These are phyloP conservation scores for Mycogone perniciosa DNA, from an alignment of 2,329 filamentous ascomycete species.

Conservation along the genomic window DNA sequence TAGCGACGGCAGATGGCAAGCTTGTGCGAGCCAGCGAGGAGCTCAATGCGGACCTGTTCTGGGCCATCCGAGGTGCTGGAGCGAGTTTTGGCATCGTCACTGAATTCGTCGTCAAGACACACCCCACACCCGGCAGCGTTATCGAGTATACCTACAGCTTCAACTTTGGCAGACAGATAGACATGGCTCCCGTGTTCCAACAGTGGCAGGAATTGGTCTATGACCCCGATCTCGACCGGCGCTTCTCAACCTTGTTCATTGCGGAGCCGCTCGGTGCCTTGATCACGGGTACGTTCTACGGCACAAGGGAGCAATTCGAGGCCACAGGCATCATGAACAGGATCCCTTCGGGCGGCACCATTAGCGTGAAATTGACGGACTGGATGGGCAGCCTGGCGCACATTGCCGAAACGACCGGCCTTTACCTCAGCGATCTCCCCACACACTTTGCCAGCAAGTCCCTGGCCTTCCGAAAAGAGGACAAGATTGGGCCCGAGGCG, in stretches of 20 bases:
- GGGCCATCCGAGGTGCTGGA: conserved; percentile 49
- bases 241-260: conserved; percentile 52
- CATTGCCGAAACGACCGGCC: conserved; percentile 42
- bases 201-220: conserved; percentile 53
- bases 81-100: conserved; percentile 52
- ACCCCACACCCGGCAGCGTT: conserved; percentile 47
- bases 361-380: conserved; percentile 48
- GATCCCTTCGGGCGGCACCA: conserved; percentile 36
- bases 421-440: conserved; percentile 41
- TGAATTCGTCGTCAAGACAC: conserved; percentile 50
- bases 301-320: conserved; percentile 49
- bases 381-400: conserved; percentile 56
- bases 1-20: conserved; percentile 50
- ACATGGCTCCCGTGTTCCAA: conserved; percentile 44
- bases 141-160: conserved; percentile 55
- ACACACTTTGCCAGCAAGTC: conserved; percentile 53
- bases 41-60: conserved; percentile 50
- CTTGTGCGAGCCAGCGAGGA: conserved; percentile 41
- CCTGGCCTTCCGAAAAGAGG: conserved; percentile 44
- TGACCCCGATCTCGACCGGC: conserved; percentile 49
- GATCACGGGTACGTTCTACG: conserved; percentile 57
- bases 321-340: conserved; percentile 41
- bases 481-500: conserved; percentile 38
- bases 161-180: conserved; percentile 39
- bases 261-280: conserved; percentile 47